Base-by-base conservation (phyloP, 768 basidiomycete genomes). In the Leucosporidium creatinivorum region DNA sequence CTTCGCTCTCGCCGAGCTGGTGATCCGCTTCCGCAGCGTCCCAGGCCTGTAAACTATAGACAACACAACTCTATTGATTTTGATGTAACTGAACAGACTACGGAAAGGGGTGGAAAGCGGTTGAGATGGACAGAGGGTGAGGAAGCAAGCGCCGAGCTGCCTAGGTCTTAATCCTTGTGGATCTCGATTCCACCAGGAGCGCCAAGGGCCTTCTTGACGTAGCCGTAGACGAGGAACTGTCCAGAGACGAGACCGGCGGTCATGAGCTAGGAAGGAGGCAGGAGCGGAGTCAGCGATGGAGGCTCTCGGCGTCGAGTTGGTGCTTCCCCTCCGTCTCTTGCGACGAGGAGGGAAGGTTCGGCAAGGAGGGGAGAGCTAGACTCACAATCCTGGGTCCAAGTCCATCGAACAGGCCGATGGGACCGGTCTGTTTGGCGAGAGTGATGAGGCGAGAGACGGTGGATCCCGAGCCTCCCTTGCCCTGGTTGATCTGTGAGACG, bases 401-500 rank as follows among this genome's bases (percentile, higher is more conserved):
- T 1, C 75, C 75, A 6, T 70, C 68, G 39, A 72, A 76, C 9
- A 75, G 52, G 18, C 74, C 75, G 10, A 28, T 17, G 21, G 69
- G 65, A 0, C 75, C 75, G 39, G 67, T 66, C 48, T 75, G 63
- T 49, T 62, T 66, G 12, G 75, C 68, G 28, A 75, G 63, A 7
- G 44, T 23, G 25, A 66, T 31, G 23, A 76, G 61, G 26, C 70
- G 69, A 1, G 61, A 58, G 0, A 67, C 17, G 1, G 67, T 59
- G 0, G 50, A 52, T 3, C 74, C 74, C 10, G 49, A 47, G 10
- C 73, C 73, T 3, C 75, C 75, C 49, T 73, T 59, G 33, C 75
- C 75, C 66, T 76, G 73, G 67, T 76, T 76, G 68, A 76, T 75
- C 72, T 72, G 63, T 23, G 47, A 60, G 39, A 4, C 10, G 28